Percentiles rank a stretch among this genome's conserved stretches.
Conservation (phyloP, 176 grass and related monocot species). For the bread wheat (Triticum aestivum) region IWGSC_CS_RefSeq_v2.1 NC_057795.1:672840341-672840840, state of each 20-base stretch:
- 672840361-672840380: not conserved
- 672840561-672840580: no score
- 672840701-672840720: conserved; percentile 68
- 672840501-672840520: not conserved
- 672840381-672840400: not conserved
- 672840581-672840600: not conserved
- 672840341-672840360: conserved; percentile 51
- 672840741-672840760: no score
- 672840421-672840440: conserved; percentile 28
- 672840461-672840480: conserved; percentile 29
- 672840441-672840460: conserved; percentile 32
- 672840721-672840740: no score
- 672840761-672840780: not conserved
- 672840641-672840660: conserved; percentile 79
- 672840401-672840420: not conserved
- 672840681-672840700: conserved; percentile 88
- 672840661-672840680: conserved; percentile 88
- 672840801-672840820: conserved; percentile 16
- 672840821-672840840: not conserved
- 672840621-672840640: conserved; percentile 22
- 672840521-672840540: not conserved
- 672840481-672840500: conserved; percentile 40
- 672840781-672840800: no score
- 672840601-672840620: not conserved
- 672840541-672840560: conserved; percentile 29